Conservation (phyloP, 495 filamentous ascomycete species). For the Melanomma pulvis-pyrius region DNA sequence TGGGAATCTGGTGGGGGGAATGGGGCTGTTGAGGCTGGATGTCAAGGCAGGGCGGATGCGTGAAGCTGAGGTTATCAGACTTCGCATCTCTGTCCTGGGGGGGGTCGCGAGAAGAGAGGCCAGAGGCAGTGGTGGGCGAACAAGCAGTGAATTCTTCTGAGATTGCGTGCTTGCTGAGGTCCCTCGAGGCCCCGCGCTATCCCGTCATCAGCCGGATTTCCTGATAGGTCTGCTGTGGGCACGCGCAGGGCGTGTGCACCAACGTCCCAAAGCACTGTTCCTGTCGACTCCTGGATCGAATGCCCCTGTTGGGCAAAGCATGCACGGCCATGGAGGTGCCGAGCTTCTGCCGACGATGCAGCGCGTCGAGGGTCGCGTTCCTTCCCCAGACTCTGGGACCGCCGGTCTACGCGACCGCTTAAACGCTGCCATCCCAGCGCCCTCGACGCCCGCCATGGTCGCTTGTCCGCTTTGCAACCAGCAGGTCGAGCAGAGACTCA, state of each 20-base stretch:
- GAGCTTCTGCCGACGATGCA: constrained; percentile 3
- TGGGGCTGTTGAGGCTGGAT: constrained; percentile 4
- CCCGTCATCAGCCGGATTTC: constrained; percentile 30
- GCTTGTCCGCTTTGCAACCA: constrained; percentile 85
- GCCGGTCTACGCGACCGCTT: constrained; percentile 27
- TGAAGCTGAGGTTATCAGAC: constrained; percentile 1
- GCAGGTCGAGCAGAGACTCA: constrained; percentile 70
- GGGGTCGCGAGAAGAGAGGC: not conserved
- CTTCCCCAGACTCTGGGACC: constrained; percentile 24
- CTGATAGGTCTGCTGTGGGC: not conserved
- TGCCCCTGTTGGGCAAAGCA: too few species aligned
- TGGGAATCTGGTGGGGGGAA: not conserved
- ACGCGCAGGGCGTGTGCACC: not conserved
- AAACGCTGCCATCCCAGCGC: not conserved
- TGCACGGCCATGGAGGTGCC: not conserved
- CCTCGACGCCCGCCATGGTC: constrained; percentile 59
- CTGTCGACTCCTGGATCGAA: too few species aligned
- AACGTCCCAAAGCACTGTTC: too few species aligned
- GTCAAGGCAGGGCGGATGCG: not conserved
- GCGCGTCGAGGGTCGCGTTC: not conserved
- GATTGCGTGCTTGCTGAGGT: constrained; percentile 26
- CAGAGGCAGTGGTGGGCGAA: not conserved
- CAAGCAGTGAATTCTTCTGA: not conserved
- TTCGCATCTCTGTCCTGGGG: constrained; percentile 14
- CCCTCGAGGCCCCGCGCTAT: constrained; percentile 11